phyloP scores from a whole-genome alignment of 176 grass and related monocot genomes.

The Ensete ventricosum region DNA sequence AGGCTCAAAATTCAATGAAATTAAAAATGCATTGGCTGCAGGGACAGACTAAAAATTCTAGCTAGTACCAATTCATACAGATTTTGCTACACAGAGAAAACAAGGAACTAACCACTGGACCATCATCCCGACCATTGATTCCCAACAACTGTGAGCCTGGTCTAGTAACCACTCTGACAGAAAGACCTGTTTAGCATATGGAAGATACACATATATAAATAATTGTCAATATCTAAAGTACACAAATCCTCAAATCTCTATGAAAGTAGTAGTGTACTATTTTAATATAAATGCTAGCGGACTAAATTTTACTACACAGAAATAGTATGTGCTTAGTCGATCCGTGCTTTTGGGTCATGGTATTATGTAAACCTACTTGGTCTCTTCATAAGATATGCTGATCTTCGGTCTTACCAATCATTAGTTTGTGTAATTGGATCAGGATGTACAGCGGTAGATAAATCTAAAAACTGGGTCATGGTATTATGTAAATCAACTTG shows the following conservation, averaged over 20 bases:
- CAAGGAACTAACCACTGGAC: slow-evolving; percentile 71
- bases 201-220: slow-evolving; percentile 30
- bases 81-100: slow-evolving; percentile 12
- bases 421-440: too few species aligned
- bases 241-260: not conserved
- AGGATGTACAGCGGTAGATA: too few species aligned
- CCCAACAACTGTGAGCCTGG: slow-evolving; percentile 84
- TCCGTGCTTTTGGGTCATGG: too few species aligned
- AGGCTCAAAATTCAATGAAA: not conserved
- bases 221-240: slow-evolving; percentile 3
- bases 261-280: not conserved
- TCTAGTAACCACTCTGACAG: slow-evolving; percentile 66
- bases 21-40: not conserved
- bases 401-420: too few species aligned
- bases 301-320: too few species aligned
- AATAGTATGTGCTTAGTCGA: too few species aligned
- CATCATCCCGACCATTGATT: slow-evolving; percentile 94
- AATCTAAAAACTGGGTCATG: too few species aligned
- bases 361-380: too few species aligned
- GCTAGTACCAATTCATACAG: not conserved
- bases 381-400: too few species aligned
- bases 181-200: slow-evolving; percentile 47
- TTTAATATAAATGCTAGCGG: too few species aligned
- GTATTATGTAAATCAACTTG: too few species aligned
- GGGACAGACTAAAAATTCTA: not conserved